Percentiles rank a stretch among this genome's conserved stretches.
Evolutionary conservation across 371 early-diverging fungal genomes (phyloP).

Genomic region (Actinomortierella wolfii): DNA sequence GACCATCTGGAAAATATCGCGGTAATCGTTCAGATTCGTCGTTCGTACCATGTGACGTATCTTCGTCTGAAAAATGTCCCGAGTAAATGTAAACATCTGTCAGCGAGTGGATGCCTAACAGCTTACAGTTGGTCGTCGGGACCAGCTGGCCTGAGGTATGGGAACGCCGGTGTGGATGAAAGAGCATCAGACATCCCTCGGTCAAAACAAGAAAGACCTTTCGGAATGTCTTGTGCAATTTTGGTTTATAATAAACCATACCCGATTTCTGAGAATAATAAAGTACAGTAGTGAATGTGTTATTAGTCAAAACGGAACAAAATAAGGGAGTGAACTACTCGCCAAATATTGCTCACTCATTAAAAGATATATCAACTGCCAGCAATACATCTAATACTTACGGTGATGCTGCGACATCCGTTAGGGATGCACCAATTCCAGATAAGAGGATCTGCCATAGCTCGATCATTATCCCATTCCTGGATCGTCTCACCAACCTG

Average conservation of each 20-base stretch:
- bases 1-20: slow-evolving; percentile 54
- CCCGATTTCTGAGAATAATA: slow-evolving; percentile 57
- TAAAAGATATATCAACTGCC: too few relatives aligned
- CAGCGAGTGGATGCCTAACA: slow-evolving; percentile 52
- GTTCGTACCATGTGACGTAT: slow-evolving; percentile 32
- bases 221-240: slow-evolving; percentile 53
- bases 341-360: too few relatives aligned
- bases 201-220: slow-evolving; percentile 56
- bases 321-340: background rate
- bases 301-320: background rate
- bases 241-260: slow-evolving; percentile 56
- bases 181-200: slow-evolving; percentile 55
- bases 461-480: slow-evolving; percentile 37
- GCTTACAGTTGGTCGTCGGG: slow-evolving; percentile 44
- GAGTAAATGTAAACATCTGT: slow-evolving; percentile 61
- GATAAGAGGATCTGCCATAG: slow-evolving; percentile 51
- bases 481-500: slow-evolving; percentile 25
- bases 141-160: slow-evolving; percentile 34
- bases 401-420: slow-evolving; percentile 47
- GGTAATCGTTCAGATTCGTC: slow-evolving; percentile 45
- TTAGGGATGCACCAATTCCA: slow-evolving; percentile 61
- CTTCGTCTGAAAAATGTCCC: slow-evolving; percentile 49
- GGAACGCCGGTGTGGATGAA: slow-evolving; percentile 50
- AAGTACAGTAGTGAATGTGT: background rate
- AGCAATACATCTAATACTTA: too few relatives aligned